phyloP scores from a whole-genome alignment of 495 filamentous ascomycete genomes.

The Xylaria intraflava region DNA sequence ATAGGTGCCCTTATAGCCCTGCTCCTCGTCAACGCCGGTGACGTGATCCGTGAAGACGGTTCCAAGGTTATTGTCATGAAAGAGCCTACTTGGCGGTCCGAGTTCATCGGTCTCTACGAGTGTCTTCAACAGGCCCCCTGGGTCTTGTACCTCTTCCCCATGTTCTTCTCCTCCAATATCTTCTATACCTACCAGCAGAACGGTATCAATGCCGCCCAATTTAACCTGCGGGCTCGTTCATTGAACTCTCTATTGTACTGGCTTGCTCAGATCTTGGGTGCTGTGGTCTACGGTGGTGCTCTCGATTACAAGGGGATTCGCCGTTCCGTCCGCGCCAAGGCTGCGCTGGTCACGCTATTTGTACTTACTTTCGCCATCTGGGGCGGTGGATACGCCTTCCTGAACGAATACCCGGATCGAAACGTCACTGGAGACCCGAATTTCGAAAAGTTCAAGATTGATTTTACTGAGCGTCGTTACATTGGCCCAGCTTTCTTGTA shows the following conservation, averaged over 20 bases:
- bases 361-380: slow-evolving; percentile 74
- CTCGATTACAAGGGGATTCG: slow-evolving; percentile 60
- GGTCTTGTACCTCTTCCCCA: slow-evolving; percentile 79
- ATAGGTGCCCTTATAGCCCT: slow-evolving; percentile 67
- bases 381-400: slow-evolving; percentile 82
- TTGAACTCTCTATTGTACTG: slow-evolving; percentile 86
- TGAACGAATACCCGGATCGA: slow-evolving; percentile 46
- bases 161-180: slow-evolving; percentile 76
- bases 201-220: slow-evolving; percentile 61
- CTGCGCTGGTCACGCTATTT: slow-evolving; percentile 58
- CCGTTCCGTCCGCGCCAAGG: slow-evolving; percentile 69
- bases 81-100: slow-evolving; percentile 73
- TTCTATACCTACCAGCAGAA: slow-evolving; percentile 71
- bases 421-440: slow-evolving; percentile 21
- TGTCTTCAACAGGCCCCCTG: slow-evolving; percentile 66
- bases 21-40: slow-evolving; percentile 66
- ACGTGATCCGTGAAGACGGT: slow-evolving; percentile 73
- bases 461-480: slow-evolving; percentile 63
- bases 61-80: slow-evolving; percentile 79
- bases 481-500: slow-evolving; percentile 84
- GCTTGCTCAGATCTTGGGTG: slow-evolving; percentile 79
- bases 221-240: slow-evolving; percentile 74
- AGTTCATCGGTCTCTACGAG: slow-evolving; percentile 71
- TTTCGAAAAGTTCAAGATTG: slow-evolving; percentile 32
- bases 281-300: slow-evolving; percentile 66